Evolutionary conservation across 2,329 filamentous ascomycete species (phyloP).

Genomic region (Colletotrichum neosansevieriae): DNA sequence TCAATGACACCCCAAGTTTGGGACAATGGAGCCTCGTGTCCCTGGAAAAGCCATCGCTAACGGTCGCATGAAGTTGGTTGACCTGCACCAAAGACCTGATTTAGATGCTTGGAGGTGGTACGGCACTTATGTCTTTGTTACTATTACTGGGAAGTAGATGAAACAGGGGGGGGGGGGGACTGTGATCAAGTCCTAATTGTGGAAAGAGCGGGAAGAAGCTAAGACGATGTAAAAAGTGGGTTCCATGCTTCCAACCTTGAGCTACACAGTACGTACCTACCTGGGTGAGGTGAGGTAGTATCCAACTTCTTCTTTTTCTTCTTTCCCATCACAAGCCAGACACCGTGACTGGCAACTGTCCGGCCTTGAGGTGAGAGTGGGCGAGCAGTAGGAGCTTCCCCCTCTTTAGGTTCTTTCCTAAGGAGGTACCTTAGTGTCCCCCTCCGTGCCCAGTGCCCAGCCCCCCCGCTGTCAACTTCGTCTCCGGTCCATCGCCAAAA

Average conservation of each 20-base stretch:
- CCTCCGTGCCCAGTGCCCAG: not conserved
- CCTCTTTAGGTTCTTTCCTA: not conserved
- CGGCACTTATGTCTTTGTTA: constrained; percentile 9
- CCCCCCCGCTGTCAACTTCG: constrained; percentile 20
- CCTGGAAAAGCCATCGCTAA: constrained; percentile 7
- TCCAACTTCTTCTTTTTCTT: constrained; percentile 12
- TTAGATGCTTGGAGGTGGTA: constrained; percentile 19
- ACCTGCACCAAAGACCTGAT: constrained; percentile 31
- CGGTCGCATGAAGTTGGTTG: constrained; percentile 16
- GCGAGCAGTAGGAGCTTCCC: not conserved
- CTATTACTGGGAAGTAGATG: constrained; percentile 30
- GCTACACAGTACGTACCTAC: not conserved
- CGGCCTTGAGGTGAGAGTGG: too few relatives aligned
- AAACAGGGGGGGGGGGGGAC: constrained; percentile 17
- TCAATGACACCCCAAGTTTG: constrained; percentile 24
- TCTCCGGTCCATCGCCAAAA: constrained; percentile 28
- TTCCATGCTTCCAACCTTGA: too few relatives aligned
- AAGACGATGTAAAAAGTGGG: constrained; percentile 18
- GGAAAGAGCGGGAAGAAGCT: constrained; percentile 34
- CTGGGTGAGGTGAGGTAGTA: not conserved
- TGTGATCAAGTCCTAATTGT: constrained; percentile 20
- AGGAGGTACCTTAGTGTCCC: too few relatives aligned
- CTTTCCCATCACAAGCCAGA: constrained; percentile 10
- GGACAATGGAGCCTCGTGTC: constrained; percentile 23
- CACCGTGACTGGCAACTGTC: too few relatives aligned